These are phyloP conservation scores for Closterium sp. DNA, from an alignment of 139 green algal genomes.

Conservation along the genomic window DNA sequence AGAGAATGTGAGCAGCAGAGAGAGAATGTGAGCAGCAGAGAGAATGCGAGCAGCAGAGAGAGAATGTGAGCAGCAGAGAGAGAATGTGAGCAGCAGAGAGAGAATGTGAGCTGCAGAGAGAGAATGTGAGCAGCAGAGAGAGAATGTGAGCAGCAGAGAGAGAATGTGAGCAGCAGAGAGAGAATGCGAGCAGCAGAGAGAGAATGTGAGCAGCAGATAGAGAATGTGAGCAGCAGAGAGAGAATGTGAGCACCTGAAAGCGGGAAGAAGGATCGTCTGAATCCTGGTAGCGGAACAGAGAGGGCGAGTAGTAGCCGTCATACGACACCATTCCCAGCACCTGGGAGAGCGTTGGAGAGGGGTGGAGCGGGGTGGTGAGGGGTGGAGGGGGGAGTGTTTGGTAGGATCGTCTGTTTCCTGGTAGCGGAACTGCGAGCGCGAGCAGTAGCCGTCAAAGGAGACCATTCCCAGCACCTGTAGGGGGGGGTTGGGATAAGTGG, in stretches of 20 bases:
- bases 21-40: neutral
- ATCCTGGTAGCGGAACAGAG: neutral
- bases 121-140: neutral
- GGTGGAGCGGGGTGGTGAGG: too few species aligned
- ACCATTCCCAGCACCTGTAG: neutral
- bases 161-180: neutral
- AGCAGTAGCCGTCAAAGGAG: neutral
- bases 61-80: neutral
- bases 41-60: neutral
- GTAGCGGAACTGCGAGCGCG: neutral
- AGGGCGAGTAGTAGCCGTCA: neutral
- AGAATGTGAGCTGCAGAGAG: too few species aligned
- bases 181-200: neutral
- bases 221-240: neutral
- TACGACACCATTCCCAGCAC: neutral
- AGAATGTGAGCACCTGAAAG: neutral
- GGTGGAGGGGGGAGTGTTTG: neutral
- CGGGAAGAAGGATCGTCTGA: neutral
- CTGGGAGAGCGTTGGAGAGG: neutral
- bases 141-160: neutral
- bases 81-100: neutral
- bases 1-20: neutral
- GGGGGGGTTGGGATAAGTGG: too few species aligned
- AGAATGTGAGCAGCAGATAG: neutral
- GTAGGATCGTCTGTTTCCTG: neutral